Conservation (phyloP, 2,329 filamentous ascomycete genomes). For the Sporothrix curviconia region DNA sequence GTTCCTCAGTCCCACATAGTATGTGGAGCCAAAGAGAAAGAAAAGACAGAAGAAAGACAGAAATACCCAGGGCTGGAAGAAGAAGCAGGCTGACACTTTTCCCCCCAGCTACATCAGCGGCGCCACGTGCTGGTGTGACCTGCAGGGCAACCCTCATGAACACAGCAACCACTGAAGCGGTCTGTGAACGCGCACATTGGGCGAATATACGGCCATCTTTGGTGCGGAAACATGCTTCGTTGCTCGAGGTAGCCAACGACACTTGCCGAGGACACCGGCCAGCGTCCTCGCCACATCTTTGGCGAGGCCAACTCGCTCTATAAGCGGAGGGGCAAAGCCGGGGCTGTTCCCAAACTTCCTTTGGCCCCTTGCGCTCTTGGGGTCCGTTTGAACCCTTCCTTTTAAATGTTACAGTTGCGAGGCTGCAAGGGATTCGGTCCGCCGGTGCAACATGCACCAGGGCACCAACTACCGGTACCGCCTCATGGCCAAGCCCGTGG, state of each 20-base stretch:
- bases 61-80: too few species aligned
- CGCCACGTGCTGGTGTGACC: slow-evolving; percentile 53
- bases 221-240: too few species aligned
- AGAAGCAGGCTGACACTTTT: too few species aligned
- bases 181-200: slow-evolving; percentile 43
- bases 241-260: too few species aligned
- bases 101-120: slow-evolving; percentile 54
- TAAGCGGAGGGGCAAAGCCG: slow-evolving; percentile 52
- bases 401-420: slow-evolving; percentile 53
- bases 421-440: slow-evolving; percentile 45
- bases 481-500: slow-evolving; percentile 30
- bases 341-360: slow-evolving; percentile 58
- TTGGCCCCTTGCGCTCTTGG: slow-evolving; percentile 61
- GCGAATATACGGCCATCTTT: slow-evolving; percentile 39
- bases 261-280: neutral
- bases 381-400: slow-evolving; percentile 59
- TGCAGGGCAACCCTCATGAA: slow-evolving; percentile 59
- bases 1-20: slow-evolving; percentile 58
- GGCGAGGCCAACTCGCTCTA: slow-evolving; percentile 59
- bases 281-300: slow-evolving; percentile 46
- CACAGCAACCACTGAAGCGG: slow-evolving; percentile 46
- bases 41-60: neutral
- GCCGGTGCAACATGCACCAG: slow-evolving; percentile 59
- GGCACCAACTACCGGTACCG: slow-evolving; percentile 52
- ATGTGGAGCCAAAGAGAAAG: slow-evolving; percentile 22